Percentiles rank a stretch among this genome's conserved stretches.
phyloP scores from a whole-genome alignment of 83 land plant genomes.

The Larix sibirica region DNA sequence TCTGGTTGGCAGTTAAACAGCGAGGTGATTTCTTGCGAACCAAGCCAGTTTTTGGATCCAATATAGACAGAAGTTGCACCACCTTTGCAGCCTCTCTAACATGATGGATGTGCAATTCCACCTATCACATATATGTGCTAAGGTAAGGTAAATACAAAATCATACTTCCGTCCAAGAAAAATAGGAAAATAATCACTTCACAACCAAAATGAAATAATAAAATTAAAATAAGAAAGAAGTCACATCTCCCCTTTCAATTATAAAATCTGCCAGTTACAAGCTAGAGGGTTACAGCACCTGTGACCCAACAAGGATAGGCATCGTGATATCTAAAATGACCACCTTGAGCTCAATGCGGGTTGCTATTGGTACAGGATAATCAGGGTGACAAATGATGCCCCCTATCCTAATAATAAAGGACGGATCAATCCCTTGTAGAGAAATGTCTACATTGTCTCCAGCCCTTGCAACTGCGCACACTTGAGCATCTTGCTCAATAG shows the following conservation, averaged over 20 bases:
- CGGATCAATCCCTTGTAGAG: slow-evolving; percentile 71
- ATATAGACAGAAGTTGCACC: slow-evolving; percentile 53
- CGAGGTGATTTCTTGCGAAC: slow-evolving; percentile 71
- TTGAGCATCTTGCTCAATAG: slow-evolving; percentile 61
- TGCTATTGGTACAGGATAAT: slow-evolving; percentile 77
- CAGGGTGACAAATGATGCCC: slow-evolving; percentile 90
- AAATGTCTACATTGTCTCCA: slow-evolving; percentile 81
- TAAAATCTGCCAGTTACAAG: too few relatives aligned
- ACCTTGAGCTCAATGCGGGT: slow-evolving; percentile 75
- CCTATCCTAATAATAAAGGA: slow-evolving; percentile 51
- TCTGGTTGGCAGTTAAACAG: slow-evolving; percentile 74
- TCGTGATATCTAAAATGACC: slow-evolving; percentile 51
- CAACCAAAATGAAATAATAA: not conserved
- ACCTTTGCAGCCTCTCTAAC: slow-evolving; percentile 81
- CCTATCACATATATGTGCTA: slow-evolving; percentile 30
- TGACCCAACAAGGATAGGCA: slow-evolving; percentile 78
- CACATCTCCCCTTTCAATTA: not conserved
- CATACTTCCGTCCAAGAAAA: not conserved
- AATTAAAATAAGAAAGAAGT: not conserved
- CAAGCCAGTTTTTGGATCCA: slow-evolving; percentile 82
- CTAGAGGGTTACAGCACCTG: slow-evolving; percentile 53
- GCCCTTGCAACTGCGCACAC: slow-evolving; percentile 69
- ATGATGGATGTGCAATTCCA: slow-evolving; percentile 86
- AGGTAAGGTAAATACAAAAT: not conserved
- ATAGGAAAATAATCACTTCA: not conserved